Conservation (phyloP, 768 basidiomycete species). For the Crassisporium funariophilum region DNA sequence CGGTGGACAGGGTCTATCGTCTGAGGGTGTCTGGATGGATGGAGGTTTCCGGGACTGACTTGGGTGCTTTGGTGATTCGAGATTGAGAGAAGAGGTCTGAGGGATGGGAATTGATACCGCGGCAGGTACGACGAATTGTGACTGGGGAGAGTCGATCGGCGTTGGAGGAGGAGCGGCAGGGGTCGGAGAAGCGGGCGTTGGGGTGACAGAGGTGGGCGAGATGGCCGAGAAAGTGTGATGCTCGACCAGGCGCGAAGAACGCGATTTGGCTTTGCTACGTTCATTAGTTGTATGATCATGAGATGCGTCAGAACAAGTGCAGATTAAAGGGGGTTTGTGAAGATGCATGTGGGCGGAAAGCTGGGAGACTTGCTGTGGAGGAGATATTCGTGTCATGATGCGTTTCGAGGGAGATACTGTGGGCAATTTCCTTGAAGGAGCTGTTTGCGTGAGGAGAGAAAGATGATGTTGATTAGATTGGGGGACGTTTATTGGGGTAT, state of each 20-base stretch:
- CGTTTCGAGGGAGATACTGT: slow-evolving; percentile 28
- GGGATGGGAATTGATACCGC: slow-evolving; percentile 18
- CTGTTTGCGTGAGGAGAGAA: slow-evolving; percentile 68
- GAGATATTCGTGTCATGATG: slow-evolving; percentile 33
- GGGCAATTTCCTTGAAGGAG: slow-evolving; percentile 41
- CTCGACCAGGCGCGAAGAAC: slow-evolving; percentile 19
- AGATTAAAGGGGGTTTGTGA: slow-evolving; percentile 30
- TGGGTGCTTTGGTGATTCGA: slow-evolving; percentile 4
- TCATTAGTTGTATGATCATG: slow-evolving; percentile 22
- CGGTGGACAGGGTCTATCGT: slow-evolving; percentile 26
- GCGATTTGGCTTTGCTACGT: slow-evolving; percentile 22
- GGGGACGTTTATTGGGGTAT: slow-evolving; percentile 13
- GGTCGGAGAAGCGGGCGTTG: slow-evolving; percentile 27
- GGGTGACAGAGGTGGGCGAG: slow-evolving; percentile 27
- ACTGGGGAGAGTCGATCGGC: slow-evolving; percentile 35
- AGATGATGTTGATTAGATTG: slow-evolving; percentile 34
- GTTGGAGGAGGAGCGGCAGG: slow-evolving; percentile 40
- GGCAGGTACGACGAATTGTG: slow-evolving; percentile 18
- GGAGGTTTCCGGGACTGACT: slow-evolving; percentile 21
- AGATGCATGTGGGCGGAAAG: slow-evolving; percentile 43
- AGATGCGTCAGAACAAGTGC: slow-evolving; percentile 25
- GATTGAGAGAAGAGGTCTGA: slow-evolving; percentile 4
- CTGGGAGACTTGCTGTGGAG: slow-evolving; percentile 42
- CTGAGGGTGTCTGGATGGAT: slow-evolving; percentile 22
- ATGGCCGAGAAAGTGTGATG: slow-evolving; percentile 18